These are phyloP conservation scores for Aspergillus ochraceus DNA, from an alignment of 2,329 filamentous ascomycete genomes.

Conservation along the genomic window DNA sequence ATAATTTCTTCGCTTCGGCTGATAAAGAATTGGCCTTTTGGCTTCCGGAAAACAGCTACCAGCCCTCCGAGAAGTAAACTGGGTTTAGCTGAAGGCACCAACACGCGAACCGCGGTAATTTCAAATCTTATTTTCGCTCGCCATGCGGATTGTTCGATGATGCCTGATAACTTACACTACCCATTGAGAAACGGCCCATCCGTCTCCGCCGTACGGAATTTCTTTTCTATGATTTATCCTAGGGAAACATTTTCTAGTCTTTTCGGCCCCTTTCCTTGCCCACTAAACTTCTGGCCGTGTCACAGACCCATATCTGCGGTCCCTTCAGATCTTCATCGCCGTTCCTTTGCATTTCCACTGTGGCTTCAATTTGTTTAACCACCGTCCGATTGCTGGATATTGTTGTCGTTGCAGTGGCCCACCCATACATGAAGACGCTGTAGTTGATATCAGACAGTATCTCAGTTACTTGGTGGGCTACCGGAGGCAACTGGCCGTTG, in stretches of 20 bases:
- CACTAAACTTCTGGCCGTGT: constrained; percentile 64
- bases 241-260: constrained; percentile 17
- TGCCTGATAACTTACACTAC: neutral
- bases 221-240: constrained; percentile 2
- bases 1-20: constrained; percentile 87
- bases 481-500: constrained; percentile 46
- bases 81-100: neutral
- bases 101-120: neutral
- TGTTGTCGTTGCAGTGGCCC: constrained; percentile 63
- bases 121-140: neutral
- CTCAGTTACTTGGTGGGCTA: constrained; percentile 44
- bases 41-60: constrained; percentile 64
- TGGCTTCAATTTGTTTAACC: constrained; percentile 63
- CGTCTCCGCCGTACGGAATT: neutral
- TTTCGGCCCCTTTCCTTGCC: constrained; percentile 61
- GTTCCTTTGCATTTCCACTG: constrained; percentile 54
- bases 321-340: constrained; percentile 53
- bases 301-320: constrained; percentile 65
- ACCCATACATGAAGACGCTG: constrained; percentile 72
- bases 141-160: neutral
- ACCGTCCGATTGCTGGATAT: constrained; percentile 70
- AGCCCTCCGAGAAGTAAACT: constrained; percentile 33
- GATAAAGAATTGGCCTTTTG: constrained; percentile 82
- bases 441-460: constrained; percentile 62
- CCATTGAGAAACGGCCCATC: neutral